Percentiles rank a stretch among this genome's conserved stretches.
Evolutionary conservation across 495 filamentous ascomycete species (phyloP).

Genomic region (Bryoglossum gracile): DNA sequence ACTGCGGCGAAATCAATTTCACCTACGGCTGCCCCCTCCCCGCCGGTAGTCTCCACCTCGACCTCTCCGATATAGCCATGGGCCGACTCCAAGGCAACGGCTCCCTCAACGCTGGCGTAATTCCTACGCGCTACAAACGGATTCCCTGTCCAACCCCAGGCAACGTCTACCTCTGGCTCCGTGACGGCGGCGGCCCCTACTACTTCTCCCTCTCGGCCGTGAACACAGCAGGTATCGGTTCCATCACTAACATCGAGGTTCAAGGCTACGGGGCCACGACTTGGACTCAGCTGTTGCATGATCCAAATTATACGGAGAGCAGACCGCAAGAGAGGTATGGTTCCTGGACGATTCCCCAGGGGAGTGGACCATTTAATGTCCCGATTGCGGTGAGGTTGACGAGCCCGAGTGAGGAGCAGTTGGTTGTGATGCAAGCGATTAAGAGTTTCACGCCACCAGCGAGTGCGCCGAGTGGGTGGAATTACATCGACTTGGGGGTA

Average conservation of each 20-base stretch:
- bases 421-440: slow-evolving; percentile 10
- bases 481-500: slow-evolving; percentile 18
- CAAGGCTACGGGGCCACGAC: not conserved
- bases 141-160: slow-evolving; percentile 10
- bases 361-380: slow-evolving; percentile 7
- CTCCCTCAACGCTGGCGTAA: slow-evolving; percentile 5
- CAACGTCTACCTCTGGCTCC: slow-evolving; percentile 16
- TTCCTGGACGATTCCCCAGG: slow-evolving; percentile 4
- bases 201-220: slow-evolving; percentile 12
- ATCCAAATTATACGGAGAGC: slow-evolving; percentile 8
- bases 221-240: slow-evolving; percentile 9
- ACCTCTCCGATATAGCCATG: slow-evolving; percentile 18
- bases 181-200: slow-evolving; percentile 12
- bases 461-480: not conserved
- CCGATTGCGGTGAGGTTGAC: slow-evolving; percentile 12
- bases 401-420: slow-evolving; percentile 3
- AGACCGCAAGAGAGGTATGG: slow-evolving; percentile 15
- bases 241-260: slow-evolving; percentile 10
- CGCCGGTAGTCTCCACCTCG: slow-evolving; percentile 9
- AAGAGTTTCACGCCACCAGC: slow-evolving; percentile 8
- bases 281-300: slow-evolving; percentile 7
- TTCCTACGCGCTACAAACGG: slow-evolving; percentile 13
- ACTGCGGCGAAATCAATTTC: slow-evolving; percentile 16
- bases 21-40: slow-evolving; percentile 16
- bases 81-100: slow-evolving; percentile 14